Conservation (phyloP, 2,329 filamentous ascomycete species). For the Nothophoma quercina region DNA sequence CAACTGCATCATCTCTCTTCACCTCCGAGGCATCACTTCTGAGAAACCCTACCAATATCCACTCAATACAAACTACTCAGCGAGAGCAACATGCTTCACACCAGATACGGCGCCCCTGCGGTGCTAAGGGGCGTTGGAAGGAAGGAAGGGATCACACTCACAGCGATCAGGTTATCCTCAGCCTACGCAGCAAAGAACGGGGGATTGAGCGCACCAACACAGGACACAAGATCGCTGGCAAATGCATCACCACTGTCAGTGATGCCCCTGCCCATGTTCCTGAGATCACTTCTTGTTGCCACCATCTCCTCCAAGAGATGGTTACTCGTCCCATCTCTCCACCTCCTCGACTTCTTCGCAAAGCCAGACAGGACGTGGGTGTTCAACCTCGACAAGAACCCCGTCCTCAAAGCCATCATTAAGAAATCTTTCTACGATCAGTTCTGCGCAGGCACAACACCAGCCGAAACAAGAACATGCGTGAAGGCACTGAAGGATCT, state of each 20-base stretch:
- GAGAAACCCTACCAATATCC: neutral
- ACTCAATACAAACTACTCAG: neutral
- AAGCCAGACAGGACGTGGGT: slow-evolving; percentile 48
- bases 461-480: slow-evolving; percentile 66
- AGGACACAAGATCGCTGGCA: slow-evolving; percentile 7
- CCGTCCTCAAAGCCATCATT: slow-evolving; percentile 72
- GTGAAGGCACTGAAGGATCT: slow-evolving; percentile 72
- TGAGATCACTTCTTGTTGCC: slow-evolving; percentile 49
- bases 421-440: slow-evolving; percentile 88
- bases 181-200: slow-evolving; percentile 11
- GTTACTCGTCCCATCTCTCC: slow-evolving; percentile 50
- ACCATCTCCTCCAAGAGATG: slow-evolving; percentile 57
- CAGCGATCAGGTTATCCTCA: slow-evolving; percentile 14
- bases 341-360: slow-evolving; percentile 50
- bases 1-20: neutral
- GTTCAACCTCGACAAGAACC: slow-evolving; percentile 74
- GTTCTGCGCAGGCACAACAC: slow-evolving; percentile 84
- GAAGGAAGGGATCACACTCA: slow-evolving; percentile 13
- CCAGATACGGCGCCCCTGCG: slow-evolving; percentile 15
- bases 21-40: neutral
- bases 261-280: slow-evolving; percentile 40
- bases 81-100: slow-evolving; percentile 7
- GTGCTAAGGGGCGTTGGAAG: slow-evolving; percentile 14
- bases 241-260: slow-evolving; percentile 25
- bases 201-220: slow-evolving; percentile 7